Percentiles rank a stretch among this genome's conserved stretches.
Evolutionary conservation across 1,139 yeast species (phyloP).

Genomic region (Pichia terricola): DNA sequence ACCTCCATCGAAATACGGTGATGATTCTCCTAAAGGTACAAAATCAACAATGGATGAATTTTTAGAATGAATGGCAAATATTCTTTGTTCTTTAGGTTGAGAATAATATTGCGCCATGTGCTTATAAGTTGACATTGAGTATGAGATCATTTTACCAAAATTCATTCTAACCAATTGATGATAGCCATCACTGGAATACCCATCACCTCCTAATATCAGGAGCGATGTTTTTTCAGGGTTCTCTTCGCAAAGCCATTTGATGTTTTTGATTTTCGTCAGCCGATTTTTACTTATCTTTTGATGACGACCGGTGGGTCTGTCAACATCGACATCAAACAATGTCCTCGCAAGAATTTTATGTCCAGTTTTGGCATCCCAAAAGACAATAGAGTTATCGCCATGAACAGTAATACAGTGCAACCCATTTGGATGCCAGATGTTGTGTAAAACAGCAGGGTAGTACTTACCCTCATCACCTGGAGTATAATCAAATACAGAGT

Average conservation of each 20-base stretch:
- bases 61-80: constrained; percentile 39
- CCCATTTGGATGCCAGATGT: constrained; percentile 91
- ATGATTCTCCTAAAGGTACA: constrained; percentile 40
- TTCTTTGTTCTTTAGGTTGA: constrained; percentile 48
- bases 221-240: constrained; percentile 77
- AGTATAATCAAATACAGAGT: constrained; percentile 30
- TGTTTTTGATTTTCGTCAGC: constrained; percentile 34
- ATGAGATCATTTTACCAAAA: constrained; percentile 73
- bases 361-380: constrained; percentile 86
- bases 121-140: constrained; percentile 72
- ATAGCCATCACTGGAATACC: constrained; percentile 32
- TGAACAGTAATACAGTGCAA: constrained; percentile 73
- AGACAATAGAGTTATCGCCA: constrained; percentile 73
- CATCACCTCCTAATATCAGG: constrained; percentile 62
- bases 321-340: constrained; percentile 53
- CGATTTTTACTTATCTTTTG: constrained; percentile 16
- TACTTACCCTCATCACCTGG: constrained; percentile 16
- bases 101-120: constrained; percentile 73
- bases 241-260: constrained; percentile 66
- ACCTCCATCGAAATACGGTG: constrained; percentile 63
- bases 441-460: constrained; percentile 45
- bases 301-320: constrained; percentile 32
- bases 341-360: constrained; percentile 67
- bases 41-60: constrained; percentile 35
- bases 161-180: constrained; percentile 58